phyloP scores from a whole-genome alignment of 306 rosid species.

The Canavalia ensiformis region DNA sequence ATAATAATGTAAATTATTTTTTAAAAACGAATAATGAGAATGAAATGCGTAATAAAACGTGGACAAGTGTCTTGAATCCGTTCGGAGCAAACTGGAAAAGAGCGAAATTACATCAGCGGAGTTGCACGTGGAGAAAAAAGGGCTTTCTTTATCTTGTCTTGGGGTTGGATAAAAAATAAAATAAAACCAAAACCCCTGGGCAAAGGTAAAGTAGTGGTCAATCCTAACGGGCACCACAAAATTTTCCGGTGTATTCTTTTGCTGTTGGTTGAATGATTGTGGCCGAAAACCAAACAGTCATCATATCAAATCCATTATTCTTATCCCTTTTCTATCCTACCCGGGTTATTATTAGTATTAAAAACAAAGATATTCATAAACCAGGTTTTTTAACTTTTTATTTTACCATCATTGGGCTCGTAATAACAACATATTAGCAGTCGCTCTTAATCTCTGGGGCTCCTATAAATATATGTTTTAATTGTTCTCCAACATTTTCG shows the following conservation, averaged over 20 bases:
- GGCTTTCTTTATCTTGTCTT: background rate
- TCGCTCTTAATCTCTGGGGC: too few species aligned
- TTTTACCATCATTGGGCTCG: too few species aligned
- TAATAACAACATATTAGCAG: too few species aligned
- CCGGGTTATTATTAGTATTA: background rate
- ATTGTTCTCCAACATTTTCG: too few species aligned
- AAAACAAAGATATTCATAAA: conserved; percentile 30
- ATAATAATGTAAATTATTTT: background rate
- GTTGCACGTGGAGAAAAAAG: conserved; percentile 56
- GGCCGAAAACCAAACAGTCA: conserved; percentile 38
- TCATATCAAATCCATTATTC: conserved; percentile 23
- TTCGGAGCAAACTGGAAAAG: background rate
- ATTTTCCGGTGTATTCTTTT: conserved; percentile 27
- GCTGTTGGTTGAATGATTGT: conserved; percentile 41
- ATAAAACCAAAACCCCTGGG: conserved; percentile 12
- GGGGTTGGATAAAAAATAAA: background rate
- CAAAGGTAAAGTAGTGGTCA: conserved; percentile 20
- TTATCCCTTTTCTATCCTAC: conserved; percentile 32
- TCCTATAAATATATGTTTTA: too few species aligned
- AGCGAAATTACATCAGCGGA: background rate
- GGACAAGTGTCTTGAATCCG: conserved; percentile 53
- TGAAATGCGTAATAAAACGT: conserved; percentile 41
- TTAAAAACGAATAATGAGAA: background rate
- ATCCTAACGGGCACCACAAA: conserved; percentile 20
- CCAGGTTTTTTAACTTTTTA: background rate